A percentile compares a stretch with the other conserved stretches of the same genome.
phyloP scores from a whole-genome alignment of 2,329 filamentous ascomycete genomes.

The Aspergillus amoenus region DNA sequence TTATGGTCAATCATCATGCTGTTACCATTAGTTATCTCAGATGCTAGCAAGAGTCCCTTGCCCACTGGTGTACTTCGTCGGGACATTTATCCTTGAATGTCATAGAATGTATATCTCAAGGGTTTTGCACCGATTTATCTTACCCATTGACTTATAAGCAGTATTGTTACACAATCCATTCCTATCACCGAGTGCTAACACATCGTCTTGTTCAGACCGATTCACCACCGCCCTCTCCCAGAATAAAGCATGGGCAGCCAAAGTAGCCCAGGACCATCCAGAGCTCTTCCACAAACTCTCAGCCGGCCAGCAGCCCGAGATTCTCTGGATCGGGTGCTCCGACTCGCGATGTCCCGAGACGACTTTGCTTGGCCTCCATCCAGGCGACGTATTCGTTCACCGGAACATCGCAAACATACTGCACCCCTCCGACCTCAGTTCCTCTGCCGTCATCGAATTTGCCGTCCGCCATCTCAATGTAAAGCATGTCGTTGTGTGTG shows the following conservation, averaged over 20 bases:
- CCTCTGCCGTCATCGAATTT: slow-evolving; percentile 74
- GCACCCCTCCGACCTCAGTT: slow-evolving; percentile 71
- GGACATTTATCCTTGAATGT: too few species aligned
- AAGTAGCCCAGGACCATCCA: slow-evolving; percentile 65
- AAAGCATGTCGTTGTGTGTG: slow-evolving; percentile 61
- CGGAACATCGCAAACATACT: slow-evolving; percentile 89
- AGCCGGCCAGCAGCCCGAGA: slow-evolving; percentile 62
- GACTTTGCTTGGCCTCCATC: slow-evolving; percentile 72
- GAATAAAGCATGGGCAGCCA: slow-evolving; percentile 70
- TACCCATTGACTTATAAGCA: background rate
- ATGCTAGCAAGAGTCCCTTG: too few species aligned
- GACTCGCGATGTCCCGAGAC: slow-evolving; percentile 85
- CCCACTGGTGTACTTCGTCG: too few species aligned
- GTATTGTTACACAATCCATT: background rate
- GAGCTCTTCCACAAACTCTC: slow-evolving; percentile 69
- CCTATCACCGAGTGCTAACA: slow-evolving; percentile 8
- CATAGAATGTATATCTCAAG: too few species aligned
- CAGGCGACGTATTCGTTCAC: slow-evolving; percentile 85
- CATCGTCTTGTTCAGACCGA: slow-evolving; percentile 46
- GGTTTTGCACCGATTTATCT: too few species aligned
- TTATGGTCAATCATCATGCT: too few species aligned
- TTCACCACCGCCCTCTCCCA: slow-evolving; percentile 64
- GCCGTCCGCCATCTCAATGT: slow-evolving; percentile 71
- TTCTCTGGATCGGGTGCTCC: slow-evolving; percentile 82
- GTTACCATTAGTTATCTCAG: too few species aligned